These are phyloP conservation scores for Cladophialophora carrionii DNA, from an alignment of 2,329 filamentous ascomycete genomes.

Conservation along the genomic window DNA sequence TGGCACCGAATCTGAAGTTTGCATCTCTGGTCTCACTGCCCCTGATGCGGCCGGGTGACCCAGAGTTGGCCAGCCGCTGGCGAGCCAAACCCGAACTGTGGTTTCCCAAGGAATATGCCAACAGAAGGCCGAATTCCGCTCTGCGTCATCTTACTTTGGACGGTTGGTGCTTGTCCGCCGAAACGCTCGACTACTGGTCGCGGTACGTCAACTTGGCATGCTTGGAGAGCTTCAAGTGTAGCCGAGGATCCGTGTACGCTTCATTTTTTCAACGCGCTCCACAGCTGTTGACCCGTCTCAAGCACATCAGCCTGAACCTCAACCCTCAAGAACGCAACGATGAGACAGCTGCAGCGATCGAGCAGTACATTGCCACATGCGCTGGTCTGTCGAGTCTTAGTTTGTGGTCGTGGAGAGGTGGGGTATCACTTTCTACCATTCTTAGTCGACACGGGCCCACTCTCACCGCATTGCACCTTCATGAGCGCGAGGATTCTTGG, in stretches of 20 bases:
- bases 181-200: slow-evolving; percentile 27
- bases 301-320: slow-evolving; percentile 32
- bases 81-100: slow-evolving; percentile 4
- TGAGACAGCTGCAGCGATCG: slow-evolving; percentile 12
- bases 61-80: not conserved
- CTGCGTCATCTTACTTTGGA: slow-evolving; percentile 31
- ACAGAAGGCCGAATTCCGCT: slow-evolving; percentile 18
- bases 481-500: slow-evolving; percentile 28
- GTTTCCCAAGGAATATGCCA: not conserved
- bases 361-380: slow-evolving; percentile 29
- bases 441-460: slow-evolving; percentile 29
- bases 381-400: slow-evolving; percentile 27
- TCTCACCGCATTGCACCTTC: slow-evolving; percentile 30
- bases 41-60: not conserved
- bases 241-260: slow-evolving; percentile 18
- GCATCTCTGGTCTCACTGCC: slow-evolving; percentile 15
- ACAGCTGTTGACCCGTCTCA: slow-evolving; percentile 23
- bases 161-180: slow-evolving; percentile 25
- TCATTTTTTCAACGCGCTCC: slow-evolving; percentile 29
- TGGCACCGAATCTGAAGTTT: slow-evolving; percentile 27
- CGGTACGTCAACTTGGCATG: slow-evolving; percentile 21
- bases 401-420: slow-evolving; percentile 35
- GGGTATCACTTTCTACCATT: slow-evolving; percentile 24
- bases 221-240: slow-evolving; percentile 31
- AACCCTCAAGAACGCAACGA: not conserved